These are phyloP conservation scores for Pyrus hybrid DNA, from an alignment of 331 rosid genomes.

Conservation along the genomic window DNA sequence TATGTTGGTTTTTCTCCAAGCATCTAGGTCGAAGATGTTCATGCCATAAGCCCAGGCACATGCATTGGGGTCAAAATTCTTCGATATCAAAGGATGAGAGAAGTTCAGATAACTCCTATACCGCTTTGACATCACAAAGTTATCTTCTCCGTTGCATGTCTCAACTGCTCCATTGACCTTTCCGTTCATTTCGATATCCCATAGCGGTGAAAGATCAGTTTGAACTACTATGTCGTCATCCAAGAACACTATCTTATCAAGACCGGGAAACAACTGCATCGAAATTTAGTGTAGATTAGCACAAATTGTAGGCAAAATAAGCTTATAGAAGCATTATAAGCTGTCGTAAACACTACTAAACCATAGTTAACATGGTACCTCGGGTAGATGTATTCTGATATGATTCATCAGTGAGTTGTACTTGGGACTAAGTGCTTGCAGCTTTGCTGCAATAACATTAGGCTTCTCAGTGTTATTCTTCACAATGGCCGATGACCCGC, in stretches of 20 bases:
- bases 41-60: constrained; percentile 99
- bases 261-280: constrained; percentile 89
- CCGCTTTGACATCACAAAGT: constrained; percentile 88
- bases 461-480: constrained; percentile 79
- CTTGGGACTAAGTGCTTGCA: constrained; percentile 96
- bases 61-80: constrained; percentile 55
- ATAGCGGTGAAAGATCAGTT: constrained; percentile 95
- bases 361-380: constrained; percentile 40
- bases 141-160: constrained; percentile 88
- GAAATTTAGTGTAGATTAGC: constrained; percentile 1
- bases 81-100: constrained; percentile 78
- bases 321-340: neutral
- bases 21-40: constrained; percentile 92
- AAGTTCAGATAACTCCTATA: constrained; percentile 91
- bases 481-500: constrained; percentile 92
- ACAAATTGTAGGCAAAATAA: neutral
- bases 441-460: constrained; percentile 70
- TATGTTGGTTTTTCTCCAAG: constrained; percentile 97
- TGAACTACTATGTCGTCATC: constrained; percentile 96
- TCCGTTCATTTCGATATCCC: constrained; percentile 91
- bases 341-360: neutral
- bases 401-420: constrained; percentile 98
- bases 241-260: constrained; percentile 84
- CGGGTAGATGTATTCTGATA: constrained; percentile 88
- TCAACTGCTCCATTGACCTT: constrained; percentile 98